These are phyloP conservation scores for Scleromitrula shiraiana DNA, from an alignment of 2,329 filamentous ascomycete genomes.

Conservation along the genomic window DNA sequence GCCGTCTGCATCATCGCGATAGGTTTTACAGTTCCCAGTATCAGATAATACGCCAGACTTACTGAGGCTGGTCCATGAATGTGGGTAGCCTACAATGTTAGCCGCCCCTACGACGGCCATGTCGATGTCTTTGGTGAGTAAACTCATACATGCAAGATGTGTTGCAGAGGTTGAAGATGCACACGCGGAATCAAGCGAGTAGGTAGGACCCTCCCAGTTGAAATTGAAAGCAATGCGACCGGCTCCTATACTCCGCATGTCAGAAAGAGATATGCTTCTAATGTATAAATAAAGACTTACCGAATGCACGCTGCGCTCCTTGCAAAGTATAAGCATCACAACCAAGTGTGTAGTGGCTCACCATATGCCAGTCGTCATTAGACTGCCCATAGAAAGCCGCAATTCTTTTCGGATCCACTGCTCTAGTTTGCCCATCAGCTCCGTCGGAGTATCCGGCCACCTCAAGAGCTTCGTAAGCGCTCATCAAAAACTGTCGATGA, in stretches of 20 bases:
- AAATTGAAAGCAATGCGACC: constrained; percentile 34
- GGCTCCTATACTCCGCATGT: constrained; percentile 20
- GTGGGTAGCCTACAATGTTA: constrained; percentile 25
- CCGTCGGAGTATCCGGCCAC: constrained; percentile 54
- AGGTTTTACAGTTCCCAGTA: constrained; percentile 34
- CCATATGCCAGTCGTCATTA: constrained; percentile 22
- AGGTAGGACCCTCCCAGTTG: constrained; percentile 38
- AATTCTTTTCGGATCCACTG: constrained; percentile 17
- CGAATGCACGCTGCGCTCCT: too few species aligned
- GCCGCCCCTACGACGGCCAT: constrained; percentile 36
- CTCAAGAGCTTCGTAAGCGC: constrained; percentile 72
- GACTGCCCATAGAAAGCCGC: constrained; percentile 20
- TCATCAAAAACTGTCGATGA: constrained; percentile 65
- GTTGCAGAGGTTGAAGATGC: constrained; percentile 47
- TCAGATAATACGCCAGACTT: constrained; percentile 12
- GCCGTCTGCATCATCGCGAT: constrained; percentile 53
- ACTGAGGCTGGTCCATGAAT: constrained; percentile 30
- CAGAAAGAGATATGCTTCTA: constrained; percentile 22
- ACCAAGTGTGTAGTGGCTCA: too few species aligned
- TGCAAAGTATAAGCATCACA: constrained; percentile 22
- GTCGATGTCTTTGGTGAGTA: constrained; percentile 38
- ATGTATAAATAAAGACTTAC: too few species aligned
- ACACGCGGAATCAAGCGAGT: constrained; percentile 53
- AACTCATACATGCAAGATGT: constrained; percentile 43
- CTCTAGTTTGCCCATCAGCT: constrained; percentile 35